A percentile compares a stretch with the other conserved stretches of the same genome.
Conservation (phyloP, 768 basidiomycete species). For the Xerocomellus intermedius region DNA sequence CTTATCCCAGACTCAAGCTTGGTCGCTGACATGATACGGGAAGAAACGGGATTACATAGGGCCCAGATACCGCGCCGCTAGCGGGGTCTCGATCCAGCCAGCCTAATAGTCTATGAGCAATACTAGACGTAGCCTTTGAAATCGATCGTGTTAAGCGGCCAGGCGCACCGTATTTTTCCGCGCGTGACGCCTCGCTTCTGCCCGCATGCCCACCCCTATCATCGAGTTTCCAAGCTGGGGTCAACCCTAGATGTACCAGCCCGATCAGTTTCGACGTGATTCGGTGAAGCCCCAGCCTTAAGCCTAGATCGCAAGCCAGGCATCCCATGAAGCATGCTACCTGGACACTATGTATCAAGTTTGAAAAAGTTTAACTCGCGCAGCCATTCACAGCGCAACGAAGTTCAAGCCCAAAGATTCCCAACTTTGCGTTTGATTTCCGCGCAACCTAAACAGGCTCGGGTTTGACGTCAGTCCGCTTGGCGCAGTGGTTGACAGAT, state of each 20-base stretch:
- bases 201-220: slow-evolving; percentile 17
- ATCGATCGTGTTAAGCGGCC: not conserved
- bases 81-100: slow-evolving; percentile 1
- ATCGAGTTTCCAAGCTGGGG: not conserved
- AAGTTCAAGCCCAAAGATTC: too few relatives aligned
- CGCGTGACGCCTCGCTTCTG: not conserved
- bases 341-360: too few relatives aligned
- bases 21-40: slow-evolving; percentile 3
- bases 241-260: not conserved
- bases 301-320: not conserved
- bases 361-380: too few relatives aligned
- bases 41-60: slow-evolving; percentile 8
- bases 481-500: too few relatives aligned
- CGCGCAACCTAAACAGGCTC: too few relatives aligned
- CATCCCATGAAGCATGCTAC: not conserved
- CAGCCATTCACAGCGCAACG: too few relatives aligned
- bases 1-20: not conserved
- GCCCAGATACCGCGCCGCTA: slow-evolving; percentile 6
- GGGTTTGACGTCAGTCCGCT: too few relatives aligned
- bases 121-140: not conserved
- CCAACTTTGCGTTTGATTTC: too few relatives aligned
- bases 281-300: not conserved
- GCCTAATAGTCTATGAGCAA: not conserved
- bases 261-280: not conserved
- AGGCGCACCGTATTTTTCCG: not conserved